Percentiles rank a stretch among this genome's conserved stretches.
phyloP scores from a whole-genome alignment of 2,329 filamentous ascomycete genomes.

The Septoria petroselini region DNA sequence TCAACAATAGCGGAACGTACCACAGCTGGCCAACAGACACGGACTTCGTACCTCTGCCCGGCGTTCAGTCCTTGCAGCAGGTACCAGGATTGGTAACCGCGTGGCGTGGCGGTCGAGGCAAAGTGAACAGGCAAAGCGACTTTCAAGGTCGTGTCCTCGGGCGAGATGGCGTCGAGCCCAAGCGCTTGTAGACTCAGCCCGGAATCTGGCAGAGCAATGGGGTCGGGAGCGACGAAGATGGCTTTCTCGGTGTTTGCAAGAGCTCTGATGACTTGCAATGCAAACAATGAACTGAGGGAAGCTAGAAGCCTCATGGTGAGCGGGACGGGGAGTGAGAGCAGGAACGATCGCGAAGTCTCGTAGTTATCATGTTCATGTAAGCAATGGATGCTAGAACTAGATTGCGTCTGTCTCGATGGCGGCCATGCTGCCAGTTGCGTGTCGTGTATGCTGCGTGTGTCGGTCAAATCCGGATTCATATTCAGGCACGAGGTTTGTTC shows the following conservation, averaged over 20 bases:
- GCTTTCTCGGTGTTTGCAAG: constrained; percentile 83
- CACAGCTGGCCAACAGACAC: constrained; percentile 89
- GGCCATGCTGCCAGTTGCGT: too few relatives aligned
- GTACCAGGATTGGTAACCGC: constrained; percentile 72
- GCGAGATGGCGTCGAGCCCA: constrained; percentile 61
- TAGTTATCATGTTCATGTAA: constrained; percentile 11
- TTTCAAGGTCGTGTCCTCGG: constrained; percentile 53
- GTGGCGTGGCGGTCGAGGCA: constrained; percentile 52
- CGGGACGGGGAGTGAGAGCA: not conserved
- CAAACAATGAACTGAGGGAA: constrained; percentile 27
- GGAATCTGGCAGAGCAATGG: constrained; percentile 54
- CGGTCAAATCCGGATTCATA: too few relatives aligned
- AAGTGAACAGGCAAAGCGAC: constrained; percentile 67
- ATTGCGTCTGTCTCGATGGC: too few relatives aligned
- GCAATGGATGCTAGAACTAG: too few relatives aligned
- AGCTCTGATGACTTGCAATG: constrained; percentile 29
- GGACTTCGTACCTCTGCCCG: constrained; percentile 79
- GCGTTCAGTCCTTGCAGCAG: constrained; percentile 67
- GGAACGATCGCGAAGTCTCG: not conserved
- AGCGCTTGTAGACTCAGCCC: constrained; percentile 59
- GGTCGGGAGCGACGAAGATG: constrained; percentile 73
- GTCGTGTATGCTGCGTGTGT: too few relatives aligned
- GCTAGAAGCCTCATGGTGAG: constrained; percentile 30
- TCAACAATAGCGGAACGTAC: constrained; percentile 53
- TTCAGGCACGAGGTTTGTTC: too few relatives aligned